A percentile compares a stretch with the other conserved stretches of the same genome.
Conservation (phyloP, 1,139 yeast species). For the Geotrichum carabidarum region DNA sequence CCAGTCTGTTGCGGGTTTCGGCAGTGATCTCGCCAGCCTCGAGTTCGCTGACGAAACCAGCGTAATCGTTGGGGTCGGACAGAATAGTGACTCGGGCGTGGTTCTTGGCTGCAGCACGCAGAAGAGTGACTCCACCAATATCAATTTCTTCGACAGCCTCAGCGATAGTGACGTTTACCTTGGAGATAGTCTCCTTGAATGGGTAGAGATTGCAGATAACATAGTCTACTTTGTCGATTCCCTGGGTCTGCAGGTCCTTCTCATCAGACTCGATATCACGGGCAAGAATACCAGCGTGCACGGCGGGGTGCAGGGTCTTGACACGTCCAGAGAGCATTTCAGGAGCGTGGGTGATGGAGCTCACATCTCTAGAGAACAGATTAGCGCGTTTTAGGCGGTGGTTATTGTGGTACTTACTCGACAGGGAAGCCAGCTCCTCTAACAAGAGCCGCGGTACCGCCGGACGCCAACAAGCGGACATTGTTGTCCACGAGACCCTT, state of each 20-base stretch:
- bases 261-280: conserved; percentile 88
- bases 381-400: neutral
- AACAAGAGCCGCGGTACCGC: conserved; percentile 91
- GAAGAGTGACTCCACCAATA: conserved; percentile 94
- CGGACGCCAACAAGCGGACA: conserved; percentile 90
- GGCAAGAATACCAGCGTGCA: conserved; percentile 96
- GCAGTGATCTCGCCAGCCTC: conserved; percentile 57
- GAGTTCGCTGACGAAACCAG: conserved; percentile 78
- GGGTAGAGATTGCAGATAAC: conserved; percentile 98
- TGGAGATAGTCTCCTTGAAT: conserved; percentile 93
- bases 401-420: conserved; percentile 40
- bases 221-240: conserved; percentile 90
- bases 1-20: conserved; percentile 73
- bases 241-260: conserved; percentile 76
- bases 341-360: conserved; percentile 93
- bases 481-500: conserved; percentile 85
- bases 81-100: conserved; percentile 92
- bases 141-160: conserved; percentile 99
- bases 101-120: conserved; percentile 98
- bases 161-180: conserved; percentile 88
- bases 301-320: conserved; percentile 96
- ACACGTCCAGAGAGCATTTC: conserved; percentile 99
- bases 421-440: conserved; percentile 98
- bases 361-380: conserved; percentile 52
- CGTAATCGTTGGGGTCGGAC: conserved; percentile 90